Percentiles rank a stretch among this genome's conserved stretches.
Conservation (phyloP, 2,329 filamentous ascomycete genomes). For the Xylariales sp. region DNA sequence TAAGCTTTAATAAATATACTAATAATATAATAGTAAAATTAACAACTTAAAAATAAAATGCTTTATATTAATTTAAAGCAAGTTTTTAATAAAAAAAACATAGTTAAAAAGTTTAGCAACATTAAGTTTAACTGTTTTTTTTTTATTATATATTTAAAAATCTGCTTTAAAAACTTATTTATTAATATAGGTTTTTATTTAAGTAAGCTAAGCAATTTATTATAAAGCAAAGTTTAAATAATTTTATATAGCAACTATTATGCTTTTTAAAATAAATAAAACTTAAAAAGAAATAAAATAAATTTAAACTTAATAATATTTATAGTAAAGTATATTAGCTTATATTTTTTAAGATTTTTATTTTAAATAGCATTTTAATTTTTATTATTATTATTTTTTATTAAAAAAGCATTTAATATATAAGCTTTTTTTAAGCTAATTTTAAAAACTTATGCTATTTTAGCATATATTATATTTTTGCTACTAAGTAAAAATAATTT, state of each 20-base stretch:
- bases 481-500: too few relatives aligned
- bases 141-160: background rate
- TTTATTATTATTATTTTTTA: background rate
- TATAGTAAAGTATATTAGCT: background rate
- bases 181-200: slow-evolving; percentile 8
- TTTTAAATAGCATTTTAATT: too few relatives aligned
- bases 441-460: background rate
- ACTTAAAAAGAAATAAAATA: slow-evolving; percentile 3
- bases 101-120: background rate
- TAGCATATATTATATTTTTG: background rate
- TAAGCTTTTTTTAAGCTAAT: background rate
- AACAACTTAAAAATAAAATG: slow-evolving; percentile 5
- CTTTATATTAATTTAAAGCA: slow-evolving; percentile 6
- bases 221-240: background rate
- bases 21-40: background rate
- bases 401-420: background rate
- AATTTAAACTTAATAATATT: background rate
- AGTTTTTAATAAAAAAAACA: background rate
- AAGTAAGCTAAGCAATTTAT: background rate
- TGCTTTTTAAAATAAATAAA: background rate
- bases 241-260: background rate
- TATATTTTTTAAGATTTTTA: background rate
- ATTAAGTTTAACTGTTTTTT: slow-evolving; percentile 6
- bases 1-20: background rate
- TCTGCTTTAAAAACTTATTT: background rate